Evolutionary conservation across 768 basidiomycete genomes (phyloP).

Genomic region (Amanita fuliginea): DNA sequence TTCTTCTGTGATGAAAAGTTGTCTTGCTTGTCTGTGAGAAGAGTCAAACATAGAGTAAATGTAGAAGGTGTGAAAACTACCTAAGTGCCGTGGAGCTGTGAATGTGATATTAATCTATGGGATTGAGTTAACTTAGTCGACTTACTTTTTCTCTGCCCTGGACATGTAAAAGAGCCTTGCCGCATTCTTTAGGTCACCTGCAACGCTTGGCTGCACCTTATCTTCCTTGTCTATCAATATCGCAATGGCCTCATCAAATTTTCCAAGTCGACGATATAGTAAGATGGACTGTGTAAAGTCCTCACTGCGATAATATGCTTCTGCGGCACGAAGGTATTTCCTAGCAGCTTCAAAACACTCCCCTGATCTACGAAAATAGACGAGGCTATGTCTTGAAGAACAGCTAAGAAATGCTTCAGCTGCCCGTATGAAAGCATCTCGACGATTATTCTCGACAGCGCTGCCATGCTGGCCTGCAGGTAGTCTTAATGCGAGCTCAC

Average conservation of each 20-base stretch:
- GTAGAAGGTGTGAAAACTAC: not conserved
- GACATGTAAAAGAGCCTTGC: conserved; percentile 37
- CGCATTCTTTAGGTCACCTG: conserved; percentile 26
- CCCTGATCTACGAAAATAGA: conserved; percentile 32
- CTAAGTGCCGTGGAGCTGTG: not conserved
- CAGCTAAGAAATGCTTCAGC: conserved; percentile 39
- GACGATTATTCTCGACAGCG: conserved; percentile 12
- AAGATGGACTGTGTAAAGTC: conserved; percentile 33
- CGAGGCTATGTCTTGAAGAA: conserved; percentile 16
- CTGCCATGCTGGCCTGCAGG: conserved; percentile 7
- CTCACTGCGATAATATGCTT: conserved; percentile 27
- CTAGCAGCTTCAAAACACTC: conserved; percentile 33
- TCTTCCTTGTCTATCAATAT: conserved; percentile 26
- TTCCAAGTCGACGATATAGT: conserved; percentile 36
- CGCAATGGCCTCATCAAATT: conserved; percentile 42
- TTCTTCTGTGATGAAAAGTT: conserved; percentile 39
- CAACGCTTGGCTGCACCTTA: conserved; percentile 20
- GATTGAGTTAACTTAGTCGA: conserved; percentile 13
- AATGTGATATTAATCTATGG: not conserved
- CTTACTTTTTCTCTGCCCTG: conserved; percentile 24
- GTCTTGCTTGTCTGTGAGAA: conserved; percentile 28
- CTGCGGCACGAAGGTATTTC: conserved; percentile 31
- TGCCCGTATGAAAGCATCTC: conserved; percentile 28
- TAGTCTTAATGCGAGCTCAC: conserved; percentile 34
- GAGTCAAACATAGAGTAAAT: not conserved